phyloP scores from a whole-genome alignment of 306 rosid genomes.

The Vigna mungo region DNA sequence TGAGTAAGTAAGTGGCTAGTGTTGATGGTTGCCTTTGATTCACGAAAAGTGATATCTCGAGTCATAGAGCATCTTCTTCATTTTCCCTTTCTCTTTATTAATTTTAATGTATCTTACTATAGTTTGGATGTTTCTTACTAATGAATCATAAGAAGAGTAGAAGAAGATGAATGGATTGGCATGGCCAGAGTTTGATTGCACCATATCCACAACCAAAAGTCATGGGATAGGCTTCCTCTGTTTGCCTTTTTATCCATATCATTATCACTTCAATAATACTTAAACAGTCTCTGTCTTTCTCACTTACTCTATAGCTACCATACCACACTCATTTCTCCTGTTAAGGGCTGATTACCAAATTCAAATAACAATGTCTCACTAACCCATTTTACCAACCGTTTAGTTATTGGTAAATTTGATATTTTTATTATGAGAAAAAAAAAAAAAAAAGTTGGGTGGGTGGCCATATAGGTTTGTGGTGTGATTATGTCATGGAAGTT shows the following conservation, averaged over 20 bases:
- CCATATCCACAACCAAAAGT: conserved; percentile 69
- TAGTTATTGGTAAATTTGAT: conserved; percentile 29
- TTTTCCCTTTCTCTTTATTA: not conserved
- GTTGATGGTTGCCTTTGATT: conserved; percentile 81
- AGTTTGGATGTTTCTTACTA: conserved; percentile 28
- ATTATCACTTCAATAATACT: conserved; percentile 33
- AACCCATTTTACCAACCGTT: conserved; percentile 54
- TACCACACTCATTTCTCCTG: conserved; percentile 30
- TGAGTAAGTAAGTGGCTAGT: conserved; percentile 87
- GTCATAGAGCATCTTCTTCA: conserved; percentile 55
- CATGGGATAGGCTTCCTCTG: conserved; percentile 55
- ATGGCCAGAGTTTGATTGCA: conserved; percentile 68
- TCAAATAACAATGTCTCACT: conserved; percentile 30
- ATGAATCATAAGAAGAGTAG: conserved; percentile 42
- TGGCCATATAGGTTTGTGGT: not conserved
- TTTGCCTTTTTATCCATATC: not conserved
- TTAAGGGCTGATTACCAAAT: not conserved
- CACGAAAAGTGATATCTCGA: conserved; percentile 75
- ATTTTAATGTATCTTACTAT: conserved; percentile 10
- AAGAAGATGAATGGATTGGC: conserved; percentile 34
- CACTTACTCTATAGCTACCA: conserved; percentile 42
- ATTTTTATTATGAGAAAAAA: not conserved
- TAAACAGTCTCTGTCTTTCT: conserved; percentile 17
- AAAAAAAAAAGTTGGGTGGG: not conserved
- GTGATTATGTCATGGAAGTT: conserved; percentile 49